Evolutionary conservation across 2,329 filamentous ascomycete species (phyloP).

Genomic region (Amylocarpus encephaloides): DNA sequence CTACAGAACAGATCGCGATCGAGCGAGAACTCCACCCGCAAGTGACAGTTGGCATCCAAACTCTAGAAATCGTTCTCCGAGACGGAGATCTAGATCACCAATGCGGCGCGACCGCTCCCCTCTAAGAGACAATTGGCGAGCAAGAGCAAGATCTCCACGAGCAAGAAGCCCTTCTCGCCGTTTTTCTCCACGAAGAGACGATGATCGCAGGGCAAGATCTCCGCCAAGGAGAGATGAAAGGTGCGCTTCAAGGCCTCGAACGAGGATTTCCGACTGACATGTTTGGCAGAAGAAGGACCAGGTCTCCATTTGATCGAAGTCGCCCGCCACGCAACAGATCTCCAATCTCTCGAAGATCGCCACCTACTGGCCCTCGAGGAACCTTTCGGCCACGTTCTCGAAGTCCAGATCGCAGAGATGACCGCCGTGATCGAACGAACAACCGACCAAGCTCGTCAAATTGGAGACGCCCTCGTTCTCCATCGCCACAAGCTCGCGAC

Average conservation of each 20-base stretch:
- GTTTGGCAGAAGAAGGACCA: slow-evolving; percentile 28
- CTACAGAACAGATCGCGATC: slow-evolving; percentile 23
- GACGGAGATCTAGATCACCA: slow-evolving; percentile 28
- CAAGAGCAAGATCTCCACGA: slow-evolving; percentile 25
- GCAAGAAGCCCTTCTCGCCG: slow-evolving; percentile 29
- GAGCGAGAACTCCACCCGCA: slow-evolving; percentile 23
- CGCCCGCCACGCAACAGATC: slow-evolving; percentile 27
- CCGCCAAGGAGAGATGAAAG: slow-evolving; percentile 30
- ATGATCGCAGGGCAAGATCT: slow-evolving; percentile 35
- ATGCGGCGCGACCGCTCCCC: slow-evolving; percentile 29
- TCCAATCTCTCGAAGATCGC: slow-evolving; percentile 29
- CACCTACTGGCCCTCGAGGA: slow-evolving; percentile 32
- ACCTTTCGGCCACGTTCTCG: slow-evolving; percentile 38
- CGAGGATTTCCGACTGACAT: not conserved
- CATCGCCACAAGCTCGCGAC: slow-evolving; percentile 42
- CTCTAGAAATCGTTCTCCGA: slow-evolving; percentile 26
- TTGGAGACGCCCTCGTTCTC: slow-evolving; percentile 45
- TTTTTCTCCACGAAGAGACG: slow-evolving; percentile 33
- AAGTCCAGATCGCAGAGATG: slow-evolving; percentile 45
- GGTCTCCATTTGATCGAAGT: slow-evolving; percentile 31
- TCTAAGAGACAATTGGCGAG: slow-evolving; percentile 24
- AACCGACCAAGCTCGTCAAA: slow-evolving; percentile 39
- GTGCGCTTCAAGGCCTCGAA: slow-evolving; percentile 7
- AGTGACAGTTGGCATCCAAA: slow-evolving; percentile 28
- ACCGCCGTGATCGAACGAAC: slow-evolving; percentile 32